Base-by-base conservation (phyloP, 2,329 filamentous ascomycete species). In the Aspergillus sp. region DNA sequence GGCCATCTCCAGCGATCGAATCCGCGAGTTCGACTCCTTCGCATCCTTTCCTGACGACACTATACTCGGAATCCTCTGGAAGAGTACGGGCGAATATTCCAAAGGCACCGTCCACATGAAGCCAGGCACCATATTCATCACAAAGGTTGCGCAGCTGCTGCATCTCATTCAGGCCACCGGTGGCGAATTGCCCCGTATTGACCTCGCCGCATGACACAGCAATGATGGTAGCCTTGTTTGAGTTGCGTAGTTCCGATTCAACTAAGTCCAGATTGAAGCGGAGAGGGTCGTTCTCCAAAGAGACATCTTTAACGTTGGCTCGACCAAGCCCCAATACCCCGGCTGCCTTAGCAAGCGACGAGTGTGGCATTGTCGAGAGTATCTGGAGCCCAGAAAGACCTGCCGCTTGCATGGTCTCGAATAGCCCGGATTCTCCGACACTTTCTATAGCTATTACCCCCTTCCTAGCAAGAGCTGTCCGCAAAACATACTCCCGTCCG, bases 91-190 rank as follows among this genome's bases (percentile, higher is more conserved):
- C 89, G 69, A 96, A 91, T 12, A 96, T 83, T 0, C 93, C 93
- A 71, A 98, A 96, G 0, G 93, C 93, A 45, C 89, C 93, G 68
- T 97, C 93, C 7, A 93, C 87, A 72, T 98, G 93, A 40, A 97
- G 81, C 93, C 93, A 97, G 0, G 91, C 88, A 1, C 83, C 82
- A 63, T 93, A 86, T 62, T 81, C 78, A 65, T 95, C 87, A 44
- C 90, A 91, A 40, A 96, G 70, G 4, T 78, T 75, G 58, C 93
- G 83, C 39, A 97, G 74, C 55, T 79, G 78, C 55, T 74, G 68
- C 74, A 87, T 87, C 60, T 92, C 86, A 4, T 81, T 78, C 3
- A 73, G 63, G 1, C 78, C 84, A 2, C 76, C 75, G 33, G 81
- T 90, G 27, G 90, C 88, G 71, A 92, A 97, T 5, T 87, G 81